Evolutionary conservation across 148 eudicot genomes (phyloP).

Genomic region (Rhododendron molle): DNA sequence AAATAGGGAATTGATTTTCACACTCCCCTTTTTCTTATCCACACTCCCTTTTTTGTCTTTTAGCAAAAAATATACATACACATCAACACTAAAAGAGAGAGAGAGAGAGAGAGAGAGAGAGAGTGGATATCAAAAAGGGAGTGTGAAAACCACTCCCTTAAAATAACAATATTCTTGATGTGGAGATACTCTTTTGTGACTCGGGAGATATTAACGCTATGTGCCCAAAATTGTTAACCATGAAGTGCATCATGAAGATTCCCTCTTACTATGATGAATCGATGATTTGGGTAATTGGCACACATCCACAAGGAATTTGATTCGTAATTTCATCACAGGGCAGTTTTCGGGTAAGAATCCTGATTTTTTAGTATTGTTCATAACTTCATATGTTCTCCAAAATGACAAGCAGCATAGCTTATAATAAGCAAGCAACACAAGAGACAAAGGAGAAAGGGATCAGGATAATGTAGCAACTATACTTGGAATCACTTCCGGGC

Average conservation of each 20-base stretch:
- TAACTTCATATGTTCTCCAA: neutral
- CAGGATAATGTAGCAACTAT: conserved; percentile 13
- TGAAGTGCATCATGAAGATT: neutral
- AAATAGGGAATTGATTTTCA: no score
- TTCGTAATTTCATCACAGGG: neutral
- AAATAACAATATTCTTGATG: neutral
- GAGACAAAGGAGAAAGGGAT: conserved; percentile 9
- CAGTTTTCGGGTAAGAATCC: neutral
- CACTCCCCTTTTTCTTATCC: neutral
- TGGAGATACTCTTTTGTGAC: neutral
- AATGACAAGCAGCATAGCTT: neutral
- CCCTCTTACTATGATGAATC: neutral
- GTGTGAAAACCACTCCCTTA: neutral
- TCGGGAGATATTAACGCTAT: neutral
- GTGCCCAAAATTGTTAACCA: neutral
- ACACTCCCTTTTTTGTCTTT: neutral
- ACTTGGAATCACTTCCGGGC: conserved; percentile 65
- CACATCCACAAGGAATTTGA: neutral
- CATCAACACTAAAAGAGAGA: no score
- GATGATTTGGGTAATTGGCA: neutral
- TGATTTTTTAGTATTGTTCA: neutral
- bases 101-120: no score
- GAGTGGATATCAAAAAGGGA: no score
- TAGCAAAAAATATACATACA: no score
- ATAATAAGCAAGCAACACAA: neutral